Base-by-base conservation (phyloP, 2,329 filamentous ascomycete genomes). In the Hypocreales sp. region DNA sequence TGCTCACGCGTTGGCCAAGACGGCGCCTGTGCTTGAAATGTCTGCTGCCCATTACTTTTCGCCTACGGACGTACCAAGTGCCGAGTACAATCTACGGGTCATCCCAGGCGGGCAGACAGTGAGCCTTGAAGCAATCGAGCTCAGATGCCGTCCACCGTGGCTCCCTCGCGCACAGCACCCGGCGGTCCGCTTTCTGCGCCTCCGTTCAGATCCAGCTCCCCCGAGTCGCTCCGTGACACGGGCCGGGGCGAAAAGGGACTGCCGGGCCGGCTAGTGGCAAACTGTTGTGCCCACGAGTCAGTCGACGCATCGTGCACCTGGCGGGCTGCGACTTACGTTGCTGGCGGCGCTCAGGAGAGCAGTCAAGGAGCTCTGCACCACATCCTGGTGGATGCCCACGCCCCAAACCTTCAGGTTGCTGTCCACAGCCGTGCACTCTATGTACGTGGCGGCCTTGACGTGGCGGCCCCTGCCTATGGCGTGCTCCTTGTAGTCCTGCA, bases 401-500 rank as follows among this genome's bases (percentile, higher is more conserved):
- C 84, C 84, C 83, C 84, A 93, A 3, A 92, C 78, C 43, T 71
- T 78, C 42, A 81, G 64, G 29, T 67, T 67, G 35, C 64, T 76
- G 25, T 68, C 72, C 4, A 67, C 56, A 13, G 74, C 66, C 16
- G 68, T 84, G 54, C 84, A 93, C 53, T 94, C 81, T 37, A 95
- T 92, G 48, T 92, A 95, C 3, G 86, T 82, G 2, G 84, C 87
- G n/a, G 87, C 87, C 60, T 92, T 92, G 39, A 87, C 82, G 34
- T 83, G 72, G 31, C 73, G 70, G 34, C 81, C 82, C 27, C 66
- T 63, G 38, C 83, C 83, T 40, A 95, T 84, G 16, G 86, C 79
- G 55, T 95, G 87, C 54, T 95, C 90, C 61, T 92, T 93, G 63
- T 95, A 95, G 51, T 94, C 83, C 24, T 76, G 71, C 27, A 95